Percentiles rank a stretch among this genome's conserved stretches.
phyloP scores from a whole-genome alignment of 306 rosid genomes.

The Parietaria judaica region DNA sequence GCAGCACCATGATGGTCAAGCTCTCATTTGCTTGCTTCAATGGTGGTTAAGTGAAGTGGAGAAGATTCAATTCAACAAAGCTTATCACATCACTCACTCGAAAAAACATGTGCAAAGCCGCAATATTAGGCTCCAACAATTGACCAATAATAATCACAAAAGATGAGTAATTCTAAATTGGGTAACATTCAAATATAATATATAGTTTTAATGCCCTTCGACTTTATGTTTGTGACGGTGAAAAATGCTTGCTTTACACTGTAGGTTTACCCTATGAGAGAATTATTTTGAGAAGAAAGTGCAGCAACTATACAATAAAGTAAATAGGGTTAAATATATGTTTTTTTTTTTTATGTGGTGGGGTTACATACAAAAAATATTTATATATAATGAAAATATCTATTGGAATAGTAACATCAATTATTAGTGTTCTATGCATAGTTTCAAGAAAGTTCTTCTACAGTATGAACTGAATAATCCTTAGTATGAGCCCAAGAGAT shows the following conservation, averaged over 20 bases:
- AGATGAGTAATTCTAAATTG: background rate
- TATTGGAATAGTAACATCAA: conserved; percentile 12
- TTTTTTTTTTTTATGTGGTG: background rate
- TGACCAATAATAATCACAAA: background rate
- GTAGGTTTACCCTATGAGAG: conserved; percentile 36
- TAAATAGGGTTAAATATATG: conserved; percentile 6
- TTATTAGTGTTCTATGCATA: conserved; percentile 27
- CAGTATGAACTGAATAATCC: conserved; percentile 17
- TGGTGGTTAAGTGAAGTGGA: no score
- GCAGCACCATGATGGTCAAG: conserved; percentile 19
- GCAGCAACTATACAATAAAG: conserved; percentile 20
- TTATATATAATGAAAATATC: background rate
- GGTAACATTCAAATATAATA: background rate
- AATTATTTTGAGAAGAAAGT: conserved; percentile 13
- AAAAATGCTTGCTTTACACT: conserved; percentile 24
- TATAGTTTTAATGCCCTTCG: background rate
- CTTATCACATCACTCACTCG: conserved; percentile 5
- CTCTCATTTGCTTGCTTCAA: conserved; percentile 22
- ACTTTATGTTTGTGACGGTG: background rate
- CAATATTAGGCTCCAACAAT: background rate
- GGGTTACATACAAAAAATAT: background rate
- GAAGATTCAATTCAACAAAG: conserved; percentile 4
- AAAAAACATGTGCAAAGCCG: conserved; percentile 1
- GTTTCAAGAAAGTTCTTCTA: conserved; percentile 21
- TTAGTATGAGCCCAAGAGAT: background rate